Conservation (phyloP, 2,329 filamentous ascomycete genomes). For the Chalaropsis ovoidea region DNA sequence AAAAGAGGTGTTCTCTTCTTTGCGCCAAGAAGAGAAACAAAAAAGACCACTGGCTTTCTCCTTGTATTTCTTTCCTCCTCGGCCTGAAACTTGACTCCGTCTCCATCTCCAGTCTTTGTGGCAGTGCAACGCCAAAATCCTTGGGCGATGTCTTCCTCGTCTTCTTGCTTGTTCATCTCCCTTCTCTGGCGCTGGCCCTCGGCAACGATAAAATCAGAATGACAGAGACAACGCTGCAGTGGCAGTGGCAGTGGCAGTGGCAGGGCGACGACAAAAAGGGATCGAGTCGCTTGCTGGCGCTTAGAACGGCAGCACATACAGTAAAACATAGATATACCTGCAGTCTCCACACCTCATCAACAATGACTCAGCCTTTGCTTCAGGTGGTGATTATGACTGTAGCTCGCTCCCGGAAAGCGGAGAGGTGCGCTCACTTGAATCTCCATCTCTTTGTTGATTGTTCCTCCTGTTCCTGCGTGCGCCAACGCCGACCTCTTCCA, state of each 20-base stretch:
- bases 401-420: not conserved
- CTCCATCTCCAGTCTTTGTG: not conserved
- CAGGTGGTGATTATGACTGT: not conserved
- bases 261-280: not conserved
- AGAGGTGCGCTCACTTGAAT: not conserved
- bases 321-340: constrained; percentile 4
- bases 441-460: not conserved
- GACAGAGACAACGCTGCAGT: not conserved
- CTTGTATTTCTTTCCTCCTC: not conserved
- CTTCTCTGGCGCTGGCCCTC: not conserved
- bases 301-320: not conserved
- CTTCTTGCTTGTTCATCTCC: not conserved
- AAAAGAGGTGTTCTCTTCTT: too few relatives aligned
- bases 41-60: not conserved
- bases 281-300: constrained; percentile 3
- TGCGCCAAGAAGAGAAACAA: not conserved
- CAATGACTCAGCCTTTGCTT: not conserved
- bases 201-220: not conserved
- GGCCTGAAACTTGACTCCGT: not conserved
- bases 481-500: not conserved
- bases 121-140: constrained; percentile 2
- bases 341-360: constrained; percentile 2
- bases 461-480: not conserved
- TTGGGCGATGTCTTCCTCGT: not conserved
- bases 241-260: constrained; percentile 3